Evolutionary conservation across 108 stramenopile genomes (phyloP).

Genomic region (Skeletonema costatum): DNA sequence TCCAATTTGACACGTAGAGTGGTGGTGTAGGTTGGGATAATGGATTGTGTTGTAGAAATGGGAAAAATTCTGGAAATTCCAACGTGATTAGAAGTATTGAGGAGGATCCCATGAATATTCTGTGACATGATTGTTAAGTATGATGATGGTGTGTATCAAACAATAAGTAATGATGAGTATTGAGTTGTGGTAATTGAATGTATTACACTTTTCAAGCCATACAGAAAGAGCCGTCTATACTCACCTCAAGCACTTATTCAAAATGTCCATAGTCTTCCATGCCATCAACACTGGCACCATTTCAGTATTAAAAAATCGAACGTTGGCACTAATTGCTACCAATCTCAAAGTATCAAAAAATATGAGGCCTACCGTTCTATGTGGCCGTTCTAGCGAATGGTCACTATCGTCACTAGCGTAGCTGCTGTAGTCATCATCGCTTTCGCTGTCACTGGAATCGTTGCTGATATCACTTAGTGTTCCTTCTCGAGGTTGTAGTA

Average conservation of each 20-base stretch:
- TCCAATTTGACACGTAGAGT: constrained; percentile 38
- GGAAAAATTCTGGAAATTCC: constrained; percentile 43
- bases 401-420: constrained; percentile 1
- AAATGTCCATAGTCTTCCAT: constrained; percentile 24
- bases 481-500: background rate
- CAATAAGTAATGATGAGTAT: background rate
- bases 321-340: constrained; percentile 32
- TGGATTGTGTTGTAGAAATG: constrained; percentile 25
- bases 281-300: constrained; percentile 33
- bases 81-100: constrained; percentile 24
- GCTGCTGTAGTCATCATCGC: background rate
- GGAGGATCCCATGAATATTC: constrained; percentile 39
- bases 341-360: constrained; percentile 41
- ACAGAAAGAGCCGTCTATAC: background rate
- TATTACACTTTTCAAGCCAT: background rate
- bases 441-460: background rate
- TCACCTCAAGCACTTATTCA: constrained; percentile 39
- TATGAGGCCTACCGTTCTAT: constrained; percentile 23
- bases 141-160: no score
- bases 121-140: background rate
- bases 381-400: constrained; percentile 22
- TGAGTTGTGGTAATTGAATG: background rate
- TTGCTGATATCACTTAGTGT: background rate
- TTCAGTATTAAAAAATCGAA: constrained; percentile 30
- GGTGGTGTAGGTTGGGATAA: constrained; percentile 8